phyloP scores from a whole-genome alignment of 768 basidiomycete species.

The Tremella mesenterica region DNA sequence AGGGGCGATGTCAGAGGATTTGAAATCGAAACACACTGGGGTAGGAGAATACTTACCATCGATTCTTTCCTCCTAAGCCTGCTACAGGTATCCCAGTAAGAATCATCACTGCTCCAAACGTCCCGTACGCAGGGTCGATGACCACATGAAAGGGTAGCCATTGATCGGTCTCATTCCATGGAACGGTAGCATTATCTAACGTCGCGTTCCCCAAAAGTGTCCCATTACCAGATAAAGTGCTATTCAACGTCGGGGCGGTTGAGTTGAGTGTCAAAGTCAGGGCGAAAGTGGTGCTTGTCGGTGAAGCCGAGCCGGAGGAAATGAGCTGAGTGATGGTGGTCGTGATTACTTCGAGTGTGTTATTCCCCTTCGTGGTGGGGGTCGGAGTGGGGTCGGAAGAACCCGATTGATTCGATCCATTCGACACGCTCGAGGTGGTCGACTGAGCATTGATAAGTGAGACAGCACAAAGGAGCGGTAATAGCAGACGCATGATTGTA shows the following conservation, averaged over 20 bases:
- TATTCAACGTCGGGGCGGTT: conserved; percentile 4
- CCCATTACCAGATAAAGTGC: conserved; percentile 9
- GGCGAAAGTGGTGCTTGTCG: conserved; percentile 40
- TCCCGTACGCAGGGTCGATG: conserved; percentile 80
- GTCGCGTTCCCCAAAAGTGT: conserved; percentile 8
- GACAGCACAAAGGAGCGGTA: too few species aligned
- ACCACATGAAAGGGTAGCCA: conserved; percentile 53
- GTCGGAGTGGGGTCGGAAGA: too few species aligned
- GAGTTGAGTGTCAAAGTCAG: conserved; percentile 35
- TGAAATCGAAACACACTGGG: not conserved
- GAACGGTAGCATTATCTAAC: conserved; percentile 7
- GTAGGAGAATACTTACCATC: conserved; percentile 56
- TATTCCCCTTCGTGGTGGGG: too few species aligned
- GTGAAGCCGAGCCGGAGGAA: conserved; percentile 15
- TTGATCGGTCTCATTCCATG: conserved; percentile 37
- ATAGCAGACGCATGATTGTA: too few species aligned
- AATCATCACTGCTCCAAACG: conserved; percentile 78
- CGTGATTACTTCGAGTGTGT: conserved; percentile 15
- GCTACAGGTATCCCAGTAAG: conserved; percentile 80
- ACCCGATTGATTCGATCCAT: too few species aligned
- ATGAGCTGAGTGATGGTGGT: conserved; percentile 30
- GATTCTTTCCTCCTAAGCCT: conserved; percentile 88
- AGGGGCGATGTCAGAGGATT: not conserved
- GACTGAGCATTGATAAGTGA: too few species aligned
- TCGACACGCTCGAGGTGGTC: too few species aligned